Base-by-base conservation (phyloP, 1,139 yeast species). In the Sugiyamaella novakii region DNA sequence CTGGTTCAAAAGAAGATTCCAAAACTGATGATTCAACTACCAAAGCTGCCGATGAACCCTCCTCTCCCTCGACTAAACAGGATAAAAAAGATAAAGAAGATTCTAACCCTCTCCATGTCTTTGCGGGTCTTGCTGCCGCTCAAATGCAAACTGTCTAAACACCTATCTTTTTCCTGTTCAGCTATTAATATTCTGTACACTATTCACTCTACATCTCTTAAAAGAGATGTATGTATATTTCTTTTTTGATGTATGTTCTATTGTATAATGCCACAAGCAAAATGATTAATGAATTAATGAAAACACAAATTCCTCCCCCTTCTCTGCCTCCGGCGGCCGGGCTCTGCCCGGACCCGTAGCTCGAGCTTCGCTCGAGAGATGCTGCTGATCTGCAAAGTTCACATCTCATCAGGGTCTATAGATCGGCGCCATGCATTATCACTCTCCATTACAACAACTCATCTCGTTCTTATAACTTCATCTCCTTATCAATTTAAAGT, bases 121-220 rank as follows among this genome's bases (percentile, higher is more conserved):
- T 56, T 49, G 59, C 59, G n/a, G 59, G 59, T 14, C 55, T 55
- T 11, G 44, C 44, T 22, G 55, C 59, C 22, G 37, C 49, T 11
- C 47, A 47, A 27, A 25, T 41, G 21, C 46, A 49, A 27, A 39
- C 31, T 10, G 51, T 48, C 5, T 38, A 25, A 31, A 22, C 21
- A 22, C 8, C 28, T 6, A 15, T 3, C 30, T 15, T 6, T 11
- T 29, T n/a, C n/a, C 33, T 15, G 33, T 6, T 15, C 12, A 5
- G 25, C 12, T 12, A 18, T 10, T 18, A 34, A 34, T 34, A 5
- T 28, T 24, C 33, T 38, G 42, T 38, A 38, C 33, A 38, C 29
- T 28, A 36, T 10, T 15, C 41, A n/a, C 18, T 11, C 42, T 17
- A 28, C 30, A 3, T 24, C 21, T 10, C 30, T 36, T 12, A 28